Evolutionary conservation across 306 rosid genomes (phyloP).

Genomic region (Lathyrus oleraceus): DNA sequence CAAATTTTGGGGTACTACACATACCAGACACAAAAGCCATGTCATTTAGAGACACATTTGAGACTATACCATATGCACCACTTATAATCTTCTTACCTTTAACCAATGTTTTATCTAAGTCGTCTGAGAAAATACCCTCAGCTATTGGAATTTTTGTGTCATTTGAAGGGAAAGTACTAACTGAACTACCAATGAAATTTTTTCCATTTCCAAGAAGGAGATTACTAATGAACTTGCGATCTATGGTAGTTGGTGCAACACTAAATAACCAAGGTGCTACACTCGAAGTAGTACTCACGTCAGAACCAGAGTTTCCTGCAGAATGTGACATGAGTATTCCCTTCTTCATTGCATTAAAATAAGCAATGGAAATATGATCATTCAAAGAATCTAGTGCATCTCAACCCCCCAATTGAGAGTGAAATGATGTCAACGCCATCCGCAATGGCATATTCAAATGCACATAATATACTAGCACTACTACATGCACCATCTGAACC

Average conservation of each 20-base stretch:
- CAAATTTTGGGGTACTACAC: no score
- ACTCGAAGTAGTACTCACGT: no score
- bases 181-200: not conserved
- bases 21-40: not conserved
- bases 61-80: not conserved
- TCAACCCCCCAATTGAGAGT: not conserved
- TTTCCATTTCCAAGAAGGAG: constrained; percentile 1
- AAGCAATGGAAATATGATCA: not conserved
- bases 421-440: no score
- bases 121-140: no score
- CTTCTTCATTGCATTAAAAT: constrained; percentile 20
- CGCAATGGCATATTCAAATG: no score
- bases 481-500: no score
- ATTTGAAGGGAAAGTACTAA: not conserved
- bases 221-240: not conserved
- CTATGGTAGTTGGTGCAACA: constrained; percentile 16
- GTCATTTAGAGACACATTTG: not conserved
- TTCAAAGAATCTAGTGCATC: not conserved
- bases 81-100: not conserved
- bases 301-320: not conserved
- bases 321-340: not conserved
- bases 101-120: not conserved
- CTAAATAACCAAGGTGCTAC: no score
- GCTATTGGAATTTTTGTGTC: constrained; percentile 12
- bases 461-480: no score